phyloP scores from a whole-genome alignment of 306 rosid species.

The Acmispon strigosus region DNA sequence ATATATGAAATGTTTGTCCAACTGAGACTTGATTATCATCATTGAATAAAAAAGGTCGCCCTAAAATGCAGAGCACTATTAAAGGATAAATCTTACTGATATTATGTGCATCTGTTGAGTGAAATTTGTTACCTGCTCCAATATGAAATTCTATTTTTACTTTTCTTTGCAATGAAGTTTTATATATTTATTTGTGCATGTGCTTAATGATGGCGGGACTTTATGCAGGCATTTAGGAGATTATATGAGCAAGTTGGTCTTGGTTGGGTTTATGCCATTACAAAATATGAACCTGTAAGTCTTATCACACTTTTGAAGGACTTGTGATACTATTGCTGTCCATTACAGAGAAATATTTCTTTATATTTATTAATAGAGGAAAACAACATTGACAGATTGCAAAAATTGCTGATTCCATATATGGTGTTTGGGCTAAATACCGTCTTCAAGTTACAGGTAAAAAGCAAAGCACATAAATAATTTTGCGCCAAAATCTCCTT shows the following conservation, averaged over 20 bases:
- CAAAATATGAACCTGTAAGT: slow-evolving; percentile 79
- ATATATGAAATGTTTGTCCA: not conserved
- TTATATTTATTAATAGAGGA: slow-evolving; percentile 8
- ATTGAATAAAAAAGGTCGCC: not conserved
- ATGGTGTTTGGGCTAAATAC: slow-evolving; percentile 79
- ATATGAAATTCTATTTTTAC: not conserved
- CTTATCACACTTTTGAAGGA: not conserved
- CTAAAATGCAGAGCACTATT: not conserved
- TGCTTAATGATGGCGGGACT: not conserved
- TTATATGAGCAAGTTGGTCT: slow-evolving; percentile 82
- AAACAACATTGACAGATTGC: slow-evolving; percentile 43
- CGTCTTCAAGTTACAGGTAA: slow-evolving; percentile 85
- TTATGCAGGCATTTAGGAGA: slow-evolving; percentile 73
- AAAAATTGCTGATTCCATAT: slow-evolving; percentile 59
- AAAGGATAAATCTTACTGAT: not conserved
- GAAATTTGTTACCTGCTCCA: not conserved
- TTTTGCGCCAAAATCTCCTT: not conserved
- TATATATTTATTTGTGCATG: not conserved
- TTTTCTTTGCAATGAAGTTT: not conserved
- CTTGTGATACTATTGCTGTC: not conserved
- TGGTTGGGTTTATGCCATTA: slow-evolving; percentile 90
- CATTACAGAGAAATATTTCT: slow-evolving; percentile 3
- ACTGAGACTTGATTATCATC: not conserved
- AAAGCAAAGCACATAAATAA: not conserved
- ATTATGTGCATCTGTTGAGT: not conserved